A percentile compares a stretch with the other conserved stretches of the same genome.
Evolutionary conservation across 306 rosid species (phyloP).

Genomic region (Quercus agrifolia): DNA sequence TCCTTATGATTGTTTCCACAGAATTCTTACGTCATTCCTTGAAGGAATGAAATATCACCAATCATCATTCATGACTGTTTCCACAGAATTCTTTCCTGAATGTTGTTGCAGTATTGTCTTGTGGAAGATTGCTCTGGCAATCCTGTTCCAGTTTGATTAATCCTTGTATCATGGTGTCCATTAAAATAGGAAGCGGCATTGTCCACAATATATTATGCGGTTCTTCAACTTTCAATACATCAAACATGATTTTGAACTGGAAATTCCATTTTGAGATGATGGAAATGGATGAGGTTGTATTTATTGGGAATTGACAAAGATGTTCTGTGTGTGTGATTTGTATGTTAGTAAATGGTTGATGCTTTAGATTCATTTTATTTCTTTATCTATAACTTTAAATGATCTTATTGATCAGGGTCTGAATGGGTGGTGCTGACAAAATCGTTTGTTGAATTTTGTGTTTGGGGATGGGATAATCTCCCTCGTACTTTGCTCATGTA

Average conservation of each 20-base stretch:
- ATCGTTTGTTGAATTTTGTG: constrained; percentile 68
- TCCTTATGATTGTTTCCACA: background rate
- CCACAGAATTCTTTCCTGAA: background rate
- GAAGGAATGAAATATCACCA: background rate
- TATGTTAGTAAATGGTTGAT: background rate
- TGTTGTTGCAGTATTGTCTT: background rate
- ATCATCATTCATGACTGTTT: background rate
- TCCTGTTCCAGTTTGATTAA: background rate
- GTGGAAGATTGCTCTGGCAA: background rate
- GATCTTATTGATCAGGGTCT: constrained; percentile 57
- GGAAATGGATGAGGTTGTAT: background rate
- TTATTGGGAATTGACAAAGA: background rate
- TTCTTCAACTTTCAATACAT: background rate
- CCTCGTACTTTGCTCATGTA: constrained; percentile 90
- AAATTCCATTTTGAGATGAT: background rate
- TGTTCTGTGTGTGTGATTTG: too few relatives aligned
- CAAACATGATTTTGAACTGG: background rate
- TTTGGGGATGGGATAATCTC: constrained; percentile 94
- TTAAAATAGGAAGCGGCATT: background rate
- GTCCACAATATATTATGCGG: background rate
- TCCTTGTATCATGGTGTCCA: background rate
- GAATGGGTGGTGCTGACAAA: constrained; percentile 66
- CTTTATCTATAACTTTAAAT: background rate
- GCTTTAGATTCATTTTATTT: constrained; percentile 2
- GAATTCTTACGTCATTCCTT: background rate